A percentile compares a stretch with the other conserved stretches of the same genome.
Evolutionary conservation across 2,329 filamentous ascomycete genomes (phyloP).

Genomic region (Sporothrix pallida): DNA sequence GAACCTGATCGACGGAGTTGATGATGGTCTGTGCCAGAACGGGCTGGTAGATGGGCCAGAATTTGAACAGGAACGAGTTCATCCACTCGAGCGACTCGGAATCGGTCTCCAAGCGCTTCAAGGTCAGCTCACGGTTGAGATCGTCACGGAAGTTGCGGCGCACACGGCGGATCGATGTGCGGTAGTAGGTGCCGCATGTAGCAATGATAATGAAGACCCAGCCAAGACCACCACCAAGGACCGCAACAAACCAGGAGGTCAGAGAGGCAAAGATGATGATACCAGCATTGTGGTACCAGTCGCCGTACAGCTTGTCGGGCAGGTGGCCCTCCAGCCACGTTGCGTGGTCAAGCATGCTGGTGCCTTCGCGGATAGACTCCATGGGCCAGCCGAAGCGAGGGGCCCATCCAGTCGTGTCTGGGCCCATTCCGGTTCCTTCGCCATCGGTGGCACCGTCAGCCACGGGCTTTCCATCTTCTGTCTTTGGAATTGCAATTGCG

Average conservation of each 20-base stretch:
- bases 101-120: conserved; percentile 86
- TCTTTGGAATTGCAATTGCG: conserved; percentile 53
- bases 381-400: conserved; percentile 77
- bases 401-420: conserved; percentile 76
- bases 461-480: conserved; percentile 53
- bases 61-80: conserved; percentile 97
- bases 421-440: conserved; percentile 62
- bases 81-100: conserved; percentile 97
- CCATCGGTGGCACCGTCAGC: conserved; percentile 58
- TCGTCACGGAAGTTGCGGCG: conserved; percentile 96
- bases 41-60: conserved; percentile 98
- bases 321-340: conserved; percentile 84
- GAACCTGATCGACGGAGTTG: conserved; percentile 91
- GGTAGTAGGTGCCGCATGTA: conserved; percentile 90
- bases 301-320: conserved; percentile 89
- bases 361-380: conserved; percentile 62
- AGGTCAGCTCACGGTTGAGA: conserved; percentile 79
- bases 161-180: conserved; percentile 90
- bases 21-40: conserved; percentile 91
- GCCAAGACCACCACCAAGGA: conserved; percentile 86
- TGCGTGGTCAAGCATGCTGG: conserved; percentile 82
- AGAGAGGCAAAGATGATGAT: conserved; percentile 93
- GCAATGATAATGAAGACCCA: conserved; percentile 97
- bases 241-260: conserved; percentile 84
- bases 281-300: conserved; percentile 98